A percentile compares a stretch with the other conserved stretches of the same genome.
Conservation (phyloP, 805 yeast species). For the Kodamaea nitidulidarum region DNA sequence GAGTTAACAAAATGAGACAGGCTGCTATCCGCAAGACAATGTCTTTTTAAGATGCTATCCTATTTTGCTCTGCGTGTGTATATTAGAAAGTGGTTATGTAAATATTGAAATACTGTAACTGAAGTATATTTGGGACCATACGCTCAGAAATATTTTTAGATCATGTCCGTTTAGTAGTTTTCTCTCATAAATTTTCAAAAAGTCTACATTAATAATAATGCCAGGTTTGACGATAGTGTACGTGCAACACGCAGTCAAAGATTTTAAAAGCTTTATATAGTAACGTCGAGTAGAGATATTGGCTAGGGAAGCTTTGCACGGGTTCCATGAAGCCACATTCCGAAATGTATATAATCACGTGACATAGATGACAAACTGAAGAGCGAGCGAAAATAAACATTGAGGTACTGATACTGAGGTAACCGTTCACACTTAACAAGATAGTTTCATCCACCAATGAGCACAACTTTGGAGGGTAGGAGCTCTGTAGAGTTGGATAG, state of each 20-base stretch:
- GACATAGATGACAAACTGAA: neutral
- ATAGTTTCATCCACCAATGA: conserved; percentile 5
- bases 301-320: too few species aligned
- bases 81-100: neutral
- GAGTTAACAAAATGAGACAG: conserved; percentile 53
- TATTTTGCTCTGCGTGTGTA: neutral
- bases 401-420: neutral
- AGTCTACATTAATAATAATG: too few species aligned
- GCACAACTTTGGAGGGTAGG: conserved; percentile 4
- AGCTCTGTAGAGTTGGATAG: conserved; percentile 27
- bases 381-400: conserved; percentile 2
- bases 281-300: too few species aligned
- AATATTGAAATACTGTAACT: too few species aligned
- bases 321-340: too few species aligned
- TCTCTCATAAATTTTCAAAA: too few species aligned
- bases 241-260: too few species aligned
- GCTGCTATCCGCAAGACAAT: conserved; percentile 15
- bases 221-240: too few species aligned
- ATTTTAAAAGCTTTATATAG: too few species aligned
- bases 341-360: neutral
- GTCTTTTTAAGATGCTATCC: conserved; percentile 1
- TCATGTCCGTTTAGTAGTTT: too few species aligned
- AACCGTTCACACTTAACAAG: neutral
- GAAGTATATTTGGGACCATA: too few species aligned
- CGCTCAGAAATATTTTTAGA: too few species aligned